Evolutionary conservation across 495 filamentous ascomycete species (phyloP).

Genomic region (Podospora appendiculata): DNA sequence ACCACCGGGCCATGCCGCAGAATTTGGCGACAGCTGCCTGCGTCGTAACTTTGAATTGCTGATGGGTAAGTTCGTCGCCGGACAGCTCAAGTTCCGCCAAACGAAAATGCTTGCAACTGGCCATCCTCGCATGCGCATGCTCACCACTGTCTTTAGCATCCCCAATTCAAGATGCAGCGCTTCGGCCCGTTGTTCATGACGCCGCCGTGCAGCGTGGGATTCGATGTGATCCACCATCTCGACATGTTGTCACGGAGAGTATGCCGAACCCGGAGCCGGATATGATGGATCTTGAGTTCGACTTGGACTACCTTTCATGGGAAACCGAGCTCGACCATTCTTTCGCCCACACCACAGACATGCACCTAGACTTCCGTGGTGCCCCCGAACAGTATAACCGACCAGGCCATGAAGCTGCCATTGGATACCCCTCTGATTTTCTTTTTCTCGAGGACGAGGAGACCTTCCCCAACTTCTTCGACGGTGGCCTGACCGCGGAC

Average conservation of each 20-base stretch:
- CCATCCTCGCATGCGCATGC: background rate
- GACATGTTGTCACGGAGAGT: background rate
- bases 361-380: background rate
- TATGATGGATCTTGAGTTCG: slow-evolving; percentile 11
- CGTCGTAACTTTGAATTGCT: background rate
- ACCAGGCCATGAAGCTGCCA: background rate
- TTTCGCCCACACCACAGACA: background rate
- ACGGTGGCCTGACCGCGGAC: background rate
- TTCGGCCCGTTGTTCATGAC: background rate
- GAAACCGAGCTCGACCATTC: slow-evolving; percentile 10
- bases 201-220: background rate
- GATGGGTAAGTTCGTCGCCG: background rate
- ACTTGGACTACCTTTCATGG: slow-evolving; percentile 13
- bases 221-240: background rate
- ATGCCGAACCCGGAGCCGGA: background rate
- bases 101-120: background rate
- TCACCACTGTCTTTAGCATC: background rate
- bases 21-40: background rate
- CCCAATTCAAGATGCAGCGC: background rate
- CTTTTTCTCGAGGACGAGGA: slow-evolving; percentile 22
- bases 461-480: slow-evolving; percentile 1
- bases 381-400: background rate
- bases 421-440: slow-evolving; percentile 6
- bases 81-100: background rate
- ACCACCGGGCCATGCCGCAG: background rate